These are phyloP conservation scores for Leucaena leucocephala DNA, from an alignment of 306 rosid species.

Conservation along the genomic window DNA sequence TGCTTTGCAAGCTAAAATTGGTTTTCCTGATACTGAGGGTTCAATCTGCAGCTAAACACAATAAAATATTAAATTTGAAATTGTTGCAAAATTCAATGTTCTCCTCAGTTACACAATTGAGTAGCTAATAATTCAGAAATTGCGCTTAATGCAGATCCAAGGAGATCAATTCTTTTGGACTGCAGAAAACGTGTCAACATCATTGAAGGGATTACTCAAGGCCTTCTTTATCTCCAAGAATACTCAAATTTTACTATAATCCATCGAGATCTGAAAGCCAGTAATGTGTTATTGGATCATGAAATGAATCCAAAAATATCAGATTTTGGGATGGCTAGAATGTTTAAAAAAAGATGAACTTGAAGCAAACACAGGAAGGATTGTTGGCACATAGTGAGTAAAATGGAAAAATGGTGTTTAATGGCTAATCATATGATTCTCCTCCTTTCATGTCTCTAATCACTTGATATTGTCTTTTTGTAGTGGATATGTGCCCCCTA, in stretches of 20 bases:
- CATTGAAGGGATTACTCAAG: slow-evolving; percentile 70
- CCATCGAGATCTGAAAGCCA: slow-evolving; percentile 30
- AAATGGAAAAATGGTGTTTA: background rate
- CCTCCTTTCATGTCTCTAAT: slow-evolving; percentile 26
- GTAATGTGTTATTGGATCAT: slow-evolving; percentile 58
- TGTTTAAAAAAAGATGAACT: slow-evolving; percentile 57
- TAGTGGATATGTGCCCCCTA: slow-evolving; percentile 70
- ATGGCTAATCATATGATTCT: background rate
- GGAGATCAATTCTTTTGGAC: slow-evolving; percentile 40
- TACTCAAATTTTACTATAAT: slow-evolving; percentile 72
- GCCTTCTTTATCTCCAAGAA: slow-evolving; percentile 79
- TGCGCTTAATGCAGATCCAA: slow-evolving; percentile 51
- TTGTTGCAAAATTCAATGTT: background rate
- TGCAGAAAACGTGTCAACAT: slow-evolving; percentile 59
- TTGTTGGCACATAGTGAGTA: slow-evolving; percentile 70
- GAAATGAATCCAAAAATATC: slow-evolving; percentile 24
- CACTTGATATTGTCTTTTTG: slow-evolving; percentile 5
- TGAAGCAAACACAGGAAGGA: slow-evolving; percentile 64
- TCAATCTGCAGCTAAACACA: slow-evolving; percentile 1
- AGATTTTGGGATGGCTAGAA: slow-evolving; percentile 36
- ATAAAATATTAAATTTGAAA: slow-evolving; percentile 17
- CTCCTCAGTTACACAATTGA: background rate
- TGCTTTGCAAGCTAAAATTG: background rate
- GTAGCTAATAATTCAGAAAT: slow-evolving; percentile 17
- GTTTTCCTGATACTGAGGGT: background rate